A percentile compares a stretch with the other conserved stretches of the same genome.
Conservation (phyloP, 139 green algal species). For the Choricystis sp. region DNA sequence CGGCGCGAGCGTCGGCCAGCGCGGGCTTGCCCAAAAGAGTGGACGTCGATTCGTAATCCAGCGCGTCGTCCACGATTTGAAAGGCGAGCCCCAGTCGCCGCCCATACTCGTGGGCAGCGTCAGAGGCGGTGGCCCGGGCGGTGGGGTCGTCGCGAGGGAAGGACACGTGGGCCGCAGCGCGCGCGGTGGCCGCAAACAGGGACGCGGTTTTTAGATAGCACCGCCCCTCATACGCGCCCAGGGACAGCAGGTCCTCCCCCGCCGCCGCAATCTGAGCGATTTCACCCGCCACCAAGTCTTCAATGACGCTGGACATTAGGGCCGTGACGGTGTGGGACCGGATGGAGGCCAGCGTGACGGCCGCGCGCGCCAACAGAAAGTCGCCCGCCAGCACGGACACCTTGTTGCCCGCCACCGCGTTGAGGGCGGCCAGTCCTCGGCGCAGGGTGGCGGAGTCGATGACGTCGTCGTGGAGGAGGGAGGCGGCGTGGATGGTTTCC, state of each 20-base stretch:
- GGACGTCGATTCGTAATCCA: constrained; percentile 75
- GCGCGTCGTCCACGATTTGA: constrained; percentile 89
- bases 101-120: constrained; percentile 58
- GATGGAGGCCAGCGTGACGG: constrained; percentile 74
- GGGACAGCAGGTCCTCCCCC: constrained; percentile 35
- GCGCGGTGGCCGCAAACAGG: constrained; percentile 81
- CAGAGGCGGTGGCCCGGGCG: constrained; percentile 2
- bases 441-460: constrained; percentile 78
- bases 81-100: constrained; percentile 86
- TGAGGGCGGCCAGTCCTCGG: constrained; percentile 59
- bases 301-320: constrained; percentile 79
- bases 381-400: constrained; percentile 89
- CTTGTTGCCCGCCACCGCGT: constrained; percentile 71
- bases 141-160: background rate
- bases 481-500: constrained; percentile 92
- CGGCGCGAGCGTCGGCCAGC: constrained; percentile 72
- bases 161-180: constrained; percentile 35
- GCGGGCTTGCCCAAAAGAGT: constrained; percentile 82
- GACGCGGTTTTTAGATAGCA: constrained; percentile 95
- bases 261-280: constrained; percentile 81
- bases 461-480: constrained; percentile 92
- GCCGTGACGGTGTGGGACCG: constrained; percentile 68
- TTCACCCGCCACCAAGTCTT: constrained; percentile 91
- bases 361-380: constrained; percentile 90
- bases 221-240: constrained; percentile 82